These are phyloP conservation scores for Colletotrichum echinochloae DNA, from an alignment of 2,329 filamentous ascomycete genomes.

Conservation along the genomic window DNA sequence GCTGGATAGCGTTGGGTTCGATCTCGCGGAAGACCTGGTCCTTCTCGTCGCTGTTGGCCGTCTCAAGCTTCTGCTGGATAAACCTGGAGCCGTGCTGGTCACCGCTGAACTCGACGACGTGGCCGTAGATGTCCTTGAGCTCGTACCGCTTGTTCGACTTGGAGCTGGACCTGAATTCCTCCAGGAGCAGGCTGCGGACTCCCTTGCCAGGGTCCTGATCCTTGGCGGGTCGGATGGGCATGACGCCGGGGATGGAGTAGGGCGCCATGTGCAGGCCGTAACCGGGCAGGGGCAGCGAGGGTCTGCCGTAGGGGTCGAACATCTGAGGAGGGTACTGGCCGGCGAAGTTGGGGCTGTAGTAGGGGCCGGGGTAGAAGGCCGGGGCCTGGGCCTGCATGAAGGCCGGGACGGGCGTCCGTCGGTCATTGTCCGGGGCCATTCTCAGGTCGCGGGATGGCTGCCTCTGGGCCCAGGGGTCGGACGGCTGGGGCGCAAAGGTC, in stretches of 20 bases:
- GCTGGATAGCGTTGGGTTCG: slow-evolving; percentile 81
- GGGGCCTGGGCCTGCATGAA: slow-evolving; percentile 47
- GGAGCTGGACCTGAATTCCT: slow-evolving; percentile 81
- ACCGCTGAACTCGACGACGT: slow-evolving; percentile 94
- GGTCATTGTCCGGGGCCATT: slow-evolving; percentile 52
- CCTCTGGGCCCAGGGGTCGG: slow-evolving; percentile 55
- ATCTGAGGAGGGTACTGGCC: slow-evolving; percentile 52
- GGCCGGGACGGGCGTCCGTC: slow-evolving; percentile 51
- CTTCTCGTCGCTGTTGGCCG: slow-evolving; percentile 95
- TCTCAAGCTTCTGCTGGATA: slow-evolving; percentile 92
- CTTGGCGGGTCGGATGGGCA: slow-evolving; percentile 56
- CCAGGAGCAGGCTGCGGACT: slow-evolving; percentile 77
- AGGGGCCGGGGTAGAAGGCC: slow-evolving; percentile 49
- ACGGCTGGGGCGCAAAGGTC: slow-evolving; percentile 45
- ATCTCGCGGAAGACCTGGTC: slow-evolving; percentile 91
- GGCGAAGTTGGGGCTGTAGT: slow-evolving; percentile 52
- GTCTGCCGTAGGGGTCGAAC: slow-evolving; percentile 49
- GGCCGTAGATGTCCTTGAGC: slow-evolving; percentile 86
- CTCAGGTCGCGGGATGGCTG: slow-evolving; percentile 50
- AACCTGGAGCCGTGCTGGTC: slow-evolving; percentile 97
- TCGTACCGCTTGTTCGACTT: slow-evolving; percentile 82
- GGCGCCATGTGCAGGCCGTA: slow-evolving; percentile 51
- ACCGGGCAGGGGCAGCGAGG: slow-evolving; percentile 42
- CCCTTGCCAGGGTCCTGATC: slow-evolving; percentile 71
- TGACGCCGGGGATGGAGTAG: slow-evolving; percentile 45